Evolutionary conservation across 1,284 basidiomycete species (phyloP).

Genomic region (Cutaneotrichosporon sp.): DNA sequence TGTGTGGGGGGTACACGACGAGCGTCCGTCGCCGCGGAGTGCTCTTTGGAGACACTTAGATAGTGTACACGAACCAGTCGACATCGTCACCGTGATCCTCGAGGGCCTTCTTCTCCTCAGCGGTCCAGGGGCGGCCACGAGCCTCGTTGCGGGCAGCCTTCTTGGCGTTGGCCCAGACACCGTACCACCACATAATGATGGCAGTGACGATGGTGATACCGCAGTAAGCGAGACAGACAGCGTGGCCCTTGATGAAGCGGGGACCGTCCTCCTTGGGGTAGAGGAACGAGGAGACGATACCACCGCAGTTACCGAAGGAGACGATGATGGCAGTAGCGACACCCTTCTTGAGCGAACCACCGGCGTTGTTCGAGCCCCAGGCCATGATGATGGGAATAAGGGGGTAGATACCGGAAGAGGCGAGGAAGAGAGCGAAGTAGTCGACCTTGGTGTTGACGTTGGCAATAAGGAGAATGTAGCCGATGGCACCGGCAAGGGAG

Average conservation of each 20-base stretch:
- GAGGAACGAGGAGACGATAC: constrained; percentile 52
- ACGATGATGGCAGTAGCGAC: constrained; percentile 57
- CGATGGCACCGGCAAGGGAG: constrained; percentile 29
- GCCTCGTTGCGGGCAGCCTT: constrained; percentile 28
- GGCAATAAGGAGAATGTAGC: constrained; percentile 35
- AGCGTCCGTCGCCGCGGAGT: background rate
- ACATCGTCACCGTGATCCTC: constrained; percentile 36
- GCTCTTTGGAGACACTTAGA: constrained; percentile 11
- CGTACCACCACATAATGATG: constrained; percentile 25
- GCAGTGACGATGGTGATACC: constrained; percentile 21
- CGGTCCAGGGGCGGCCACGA: constrained; percentile 29
- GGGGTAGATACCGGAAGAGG: constrained; percentile 57
- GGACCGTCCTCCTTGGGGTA: constrained; percentile 40
- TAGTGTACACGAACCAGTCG: constrained; percentile 38
- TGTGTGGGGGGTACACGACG: no score
- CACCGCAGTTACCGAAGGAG: constrained; percentile 56
- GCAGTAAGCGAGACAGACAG: constrained; percentile 33
- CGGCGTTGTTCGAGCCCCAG: constrained; percentile 57
- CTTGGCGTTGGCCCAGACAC: constrained; percentile 22
- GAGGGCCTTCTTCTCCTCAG: constrained; percentile 29
- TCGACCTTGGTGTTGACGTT: constrained; percentile 46
- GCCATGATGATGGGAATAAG: constrained; percentile 56
- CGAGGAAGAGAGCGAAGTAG: constrained; percentile 57
- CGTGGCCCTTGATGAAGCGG: constrained; percentile 31
- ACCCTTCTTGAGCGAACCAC: constrained; percentile 56